Evolutionary conservation across 306 rosid genomes (phyloP), one percentile per base, ranked within the genome.

Genomic region (Vigna reflexopilosa): DNA sequence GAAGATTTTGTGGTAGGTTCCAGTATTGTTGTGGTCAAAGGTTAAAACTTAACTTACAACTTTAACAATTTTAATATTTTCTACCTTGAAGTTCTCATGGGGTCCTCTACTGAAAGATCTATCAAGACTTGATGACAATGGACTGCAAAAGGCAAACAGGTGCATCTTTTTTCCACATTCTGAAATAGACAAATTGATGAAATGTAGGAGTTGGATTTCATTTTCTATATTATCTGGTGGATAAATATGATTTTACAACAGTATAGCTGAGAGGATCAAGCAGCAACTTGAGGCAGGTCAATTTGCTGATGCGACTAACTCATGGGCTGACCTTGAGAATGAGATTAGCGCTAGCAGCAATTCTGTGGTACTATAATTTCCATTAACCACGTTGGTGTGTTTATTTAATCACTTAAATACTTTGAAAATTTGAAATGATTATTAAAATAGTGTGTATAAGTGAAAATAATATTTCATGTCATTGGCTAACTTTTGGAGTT

Each of bases 241-340:
- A 59, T 59, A 28, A 59, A 59, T 13, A 58, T 36, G 28, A 11
- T 59, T 59, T 59, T 5, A 59, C 30, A 59, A 59, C 19, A 59
- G 66, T 28, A 61, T 61, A 32, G 67, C 67, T 15, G 67, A 61
- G 67, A 61, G 22, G 67, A 61, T 61, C 22, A 61, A 61, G 44
- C 44, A 30, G 20, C 67, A 61, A 7, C 67, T 61, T 61, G 44
- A 61, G 22, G 42, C 42, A 5, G 67, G 67, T 28, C 44, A 61
- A 32, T 61, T 30, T 61, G 44, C 1, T 61, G 22, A 32, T 30
- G 67, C 67, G 30, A 61, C 67, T 61, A 0, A 61, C 4, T 30
- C 67, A 15, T 32, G 67, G 67, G 67, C 12, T 6, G 67, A 61
- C 5, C 67, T 61, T 61, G 44, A 61, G 67, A 15, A 32, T 15